These are phyloP conservation scores for Daldinia loculata DNA, from an alignment of 495 filamentous ascomycete species.

Conservation along the genomic window DNA sequence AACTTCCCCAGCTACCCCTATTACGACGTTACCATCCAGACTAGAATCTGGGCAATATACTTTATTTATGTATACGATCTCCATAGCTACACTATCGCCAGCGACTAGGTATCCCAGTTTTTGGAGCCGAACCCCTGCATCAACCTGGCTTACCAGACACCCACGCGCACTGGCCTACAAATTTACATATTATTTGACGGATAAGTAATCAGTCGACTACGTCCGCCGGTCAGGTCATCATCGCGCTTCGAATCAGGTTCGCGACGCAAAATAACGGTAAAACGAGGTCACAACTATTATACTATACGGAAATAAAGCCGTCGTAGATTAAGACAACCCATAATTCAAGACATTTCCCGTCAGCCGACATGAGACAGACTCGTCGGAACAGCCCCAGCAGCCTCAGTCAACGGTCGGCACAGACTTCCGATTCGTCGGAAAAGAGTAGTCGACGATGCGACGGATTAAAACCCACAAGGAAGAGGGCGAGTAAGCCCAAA, in stretches of 20 bases:
- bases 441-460: slow-evolving; percentile 20
- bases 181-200: slow-evolving; percentile 23
- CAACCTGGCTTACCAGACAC: slow-evolving; percentile 23
- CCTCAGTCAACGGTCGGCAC: slow-evolving; percentile 21
- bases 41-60: slow-evolving; percentile 9
- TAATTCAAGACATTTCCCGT: background rate
- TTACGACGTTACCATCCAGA: slow-evolving; percentile 12
- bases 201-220: slow-evolving; percentile 14
- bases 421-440: slow-evolving; percentile 34
- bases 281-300: slow-evolving; percentile 3
- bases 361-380: slow-evolving; percentile 26
- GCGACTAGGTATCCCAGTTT: slow-evolving; percentile 6
- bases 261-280: slow-evolving; percentile 9
- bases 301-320: slow-evolving; percentile 5
- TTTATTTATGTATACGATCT: slow-evolving; percentile 22
- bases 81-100: background rate
- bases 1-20: background rate
- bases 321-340: background rate
- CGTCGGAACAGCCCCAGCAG: slow-evolving; percentile 31
- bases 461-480: slow-evolving; percentile 30
- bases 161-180: background rate
- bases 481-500: slow-evolving; percentile 44
- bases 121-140: slow-evolving; percentile 28
- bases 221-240: slow-evolving; percentile 20
- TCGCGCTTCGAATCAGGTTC: background rate